Base-by-base conservation (phyloP, 176 grass and related monocot species). In the Eragrostis curvula region DNA sequence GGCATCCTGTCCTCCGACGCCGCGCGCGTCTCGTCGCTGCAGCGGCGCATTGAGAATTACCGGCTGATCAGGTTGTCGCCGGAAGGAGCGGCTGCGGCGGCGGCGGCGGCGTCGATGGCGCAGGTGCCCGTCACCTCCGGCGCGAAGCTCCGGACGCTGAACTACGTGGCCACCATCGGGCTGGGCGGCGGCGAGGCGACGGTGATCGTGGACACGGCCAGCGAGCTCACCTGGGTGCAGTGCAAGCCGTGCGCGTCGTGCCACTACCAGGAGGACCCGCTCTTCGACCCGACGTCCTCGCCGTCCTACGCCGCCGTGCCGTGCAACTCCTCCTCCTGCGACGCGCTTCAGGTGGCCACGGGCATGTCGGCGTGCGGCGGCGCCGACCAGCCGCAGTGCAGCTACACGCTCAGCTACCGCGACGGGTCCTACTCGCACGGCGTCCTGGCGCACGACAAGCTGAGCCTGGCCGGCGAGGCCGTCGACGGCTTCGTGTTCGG, bases 201-300 rank as follows among this genome's bases (percentile, higher is more conserved):
- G 73, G 81, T 93, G 86, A 89, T 89, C 52, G 79, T 94, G 14
- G 94, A 97, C 81, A 97, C 91, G 21, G 94, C 88, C 6, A 94
- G 91, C 82, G 94, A 97, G 73, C 74, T 97, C 43, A 94, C 89
- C 20, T 97, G 94, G 95, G 89, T 94, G 45, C 91, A 97, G 36
- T 97, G 91, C 87, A 39, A 43, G 78, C 94, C 91, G 6, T 97
- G 91, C 94, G 79, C 67, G 9, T 63, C 91, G 25, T 97, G 94
- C 84, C 90, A 93, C 78, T 73, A 28, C 84, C 91, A 97, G 70
- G 76, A 89, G 43, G 91, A 73, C 4, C 91, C 91, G 1, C 87
- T 97, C 67, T 97, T 97, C 47, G 89, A 97, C 68, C 91, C 94
- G 5, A 9, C 91, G 0, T n/a, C 75, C 10, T 97, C 91, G 9